Conservation (phyloP, 257 asterid species). For the Ocimum tenuiflorum region DNA sequence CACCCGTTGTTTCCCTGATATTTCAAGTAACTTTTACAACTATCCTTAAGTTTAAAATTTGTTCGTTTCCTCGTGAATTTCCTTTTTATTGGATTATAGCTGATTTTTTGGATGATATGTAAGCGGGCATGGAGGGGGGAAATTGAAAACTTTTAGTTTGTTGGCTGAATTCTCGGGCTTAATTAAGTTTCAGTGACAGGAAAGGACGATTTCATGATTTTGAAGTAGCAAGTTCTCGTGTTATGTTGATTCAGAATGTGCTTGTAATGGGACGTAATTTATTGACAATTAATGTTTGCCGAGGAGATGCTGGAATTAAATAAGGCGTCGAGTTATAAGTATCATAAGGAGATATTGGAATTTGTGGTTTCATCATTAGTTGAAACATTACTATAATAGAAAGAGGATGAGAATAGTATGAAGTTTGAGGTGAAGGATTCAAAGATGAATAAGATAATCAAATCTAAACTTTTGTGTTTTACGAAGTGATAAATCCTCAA, state of each 20-base stretch:
- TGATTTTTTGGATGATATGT: background rate
- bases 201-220: background rate
- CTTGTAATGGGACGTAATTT: background rate
- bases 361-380: background rate
- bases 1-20: slow-evolving; percentile 70
- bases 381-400: background rate
- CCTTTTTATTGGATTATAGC: background rate
- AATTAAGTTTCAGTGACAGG: background rate
- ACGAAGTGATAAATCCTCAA: no score
- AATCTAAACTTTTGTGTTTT: no score
- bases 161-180: background rate
- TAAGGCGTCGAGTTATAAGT: no score
- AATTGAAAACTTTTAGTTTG: no score
- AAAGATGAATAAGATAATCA: no score
- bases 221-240: background rate
- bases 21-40: slow-evolving; percentile 38
- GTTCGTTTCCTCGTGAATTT: background rate
- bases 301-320: no score
- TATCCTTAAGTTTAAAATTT: background rate
- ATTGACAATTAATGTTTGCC: no score
- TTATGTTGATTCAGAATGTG: background rate
- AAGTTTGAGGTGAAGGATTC: no score
- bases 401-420: no score
- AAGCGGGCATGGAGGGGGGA: background rate
- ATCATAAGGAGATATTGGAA: no score